Evolutionary conservation across 768 basidiomycete genomes (phyloP), one percentile per base, ranked within the genome.

Genomic region (Megacollybia marginata): DNA sequence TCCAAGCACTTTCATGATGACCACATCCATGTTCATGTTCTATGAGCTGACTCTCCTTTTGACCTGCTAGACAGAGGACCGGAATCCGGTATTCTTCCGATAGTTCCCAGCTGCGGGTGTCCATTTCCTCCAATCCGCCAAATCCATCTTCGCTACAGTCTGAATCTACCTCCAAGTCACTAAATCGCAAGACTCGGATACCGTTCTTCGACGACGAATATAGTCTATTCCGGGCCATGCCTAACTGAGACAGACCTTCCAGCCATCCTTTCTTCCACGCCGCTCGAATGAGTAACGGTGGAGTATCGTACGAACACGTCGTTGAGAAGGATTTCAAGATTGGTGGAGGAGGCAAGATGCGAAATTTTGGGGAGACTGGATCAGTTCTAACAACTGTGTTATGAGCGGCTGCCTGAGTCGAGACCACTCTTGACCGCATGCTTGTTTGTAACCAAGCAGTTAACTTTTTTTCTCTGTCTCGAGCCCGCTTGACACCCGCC

Each of bases 231-330:
- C 76, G 71, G 12, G 70, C 73, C n/a, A 72, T 71, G n/a, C 61
- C 62, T 19, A 87, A 65, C 44, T 75, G 74, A 13, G 66, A 62
- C 43, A 86, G 56, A 4, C 84, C 85, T 54, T 80, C 76, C 2
- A 63, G 61, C 85, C 85, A 87, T 13, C 85, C 86, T 23, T 63
- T 68, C 58, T 70, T 70, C 56, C 87, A 89, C 53, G 78, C 75
- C 1, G 60, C 60, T 10, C 70, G 67, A 43, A 83, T 72, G 33
- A 48, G 74, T 68, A 19, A 61, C 66, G n/a, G 55, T 57, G 31
- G 62, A 56, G 11, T 69, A 52, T 9, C 56, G 51, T 8, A 66
- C 54, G 2, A 58, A 58, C 38, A 68, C 0, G 72, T 76, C n/a
- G 74, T 65, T 15, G 73, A 73, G 31, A 87, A 51, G 10, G 82